Evolutionary conservation across 176 grass and related monocot species (phyloP).

Genomic region (Oropetium thomaeum): DNA sequence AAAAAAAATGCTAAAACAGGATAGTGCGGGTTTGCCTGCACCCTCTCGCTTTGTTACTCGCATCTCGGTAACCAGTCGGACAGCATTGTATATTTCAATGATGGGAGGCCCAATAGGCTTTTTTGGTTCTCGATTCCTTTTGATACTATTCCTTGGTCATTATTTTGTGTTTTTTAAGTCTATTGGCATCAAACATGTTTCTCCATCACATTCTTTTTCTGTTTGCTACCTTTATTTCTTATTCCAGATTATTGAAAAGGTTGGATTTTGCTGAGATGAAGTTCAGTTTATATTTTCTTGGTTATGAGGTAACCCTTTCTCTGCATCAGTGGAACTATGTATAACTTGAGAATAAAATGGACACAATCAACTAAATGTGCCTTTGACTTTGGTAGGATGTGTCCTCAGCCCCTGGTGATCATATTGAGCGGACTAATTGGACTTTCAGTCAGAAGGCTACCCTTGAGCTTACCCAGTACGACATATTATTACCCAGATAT

Average conservation of each 20-base stretch:
- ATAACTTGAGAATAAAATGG: not conserved
- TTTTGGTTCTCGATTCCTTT: not conserved
- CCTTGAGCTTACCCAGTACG: constrained; percentile 92
- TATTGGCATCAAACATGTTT: not conserved
- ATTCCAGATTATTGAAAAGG: constrained; percentile 80
- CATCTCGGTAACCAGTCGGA: too few species aligned
- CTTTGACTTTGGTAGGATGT: constrained; percentile 49
- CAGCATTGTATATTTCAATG: too few species aligned
- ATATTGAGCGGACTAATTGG: constrained; percentile 74
- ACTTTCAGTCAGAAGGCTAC: constrained; percentile 95
- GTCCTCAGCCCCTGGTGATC: constrained; percentile 65
- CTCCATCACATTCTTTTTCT: not conserved
- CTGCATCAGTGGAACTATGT: not conserved
- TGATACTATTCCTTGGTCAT: not conserved
- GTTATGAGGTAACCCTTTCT: constrained; percentile 69
- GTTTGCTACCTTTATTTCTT: not conserved
- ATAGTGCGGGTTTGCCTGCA: too few species aligned
- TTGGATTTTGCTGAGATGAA: constrained; percentile 96
- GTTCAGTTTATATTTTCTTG: constrained; percentile 96
- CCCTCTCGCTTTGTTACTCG: too few species aligned
- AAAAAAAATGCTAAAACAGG: too few species aligned
- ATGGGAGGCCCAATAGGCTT: too few species aligned
- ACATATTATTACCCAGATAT: not conserved
- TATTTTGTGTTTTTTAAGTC: not conserved
- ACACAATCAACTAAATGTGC: not conserved